Evolutionary conservation across 805 yeast genomes (phyloP), one percentile per base, ranked within the genome.

Genomic region (Sporopachydermia lactativora): DNA sequence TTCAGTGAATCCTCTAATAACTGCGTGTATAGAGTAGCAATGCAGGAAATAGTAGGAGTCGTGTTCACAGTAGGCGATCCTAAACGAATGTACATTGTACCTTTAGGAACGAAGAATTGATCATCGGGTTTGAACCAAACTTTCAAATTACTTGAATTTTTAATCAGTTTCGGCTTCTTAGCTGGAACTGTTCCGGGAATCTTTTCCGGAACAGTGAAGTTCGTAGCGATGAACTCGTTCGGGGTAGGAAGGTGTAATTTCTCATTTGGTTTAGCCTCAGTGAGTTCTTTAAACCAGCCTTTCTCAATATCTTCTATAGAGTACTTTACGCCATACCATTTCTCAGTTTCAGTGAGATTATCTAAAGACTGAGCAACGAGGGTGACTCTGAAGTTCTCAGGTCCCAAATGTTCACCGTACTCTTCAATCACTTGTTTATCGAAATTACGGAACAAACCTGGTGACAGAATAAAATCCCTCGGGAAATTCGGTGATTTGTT

Each of bases 61-160:
- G 71, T 60, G 39, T 70, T 70, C 0, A 81, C 65, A 8, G 70
- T 64, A 75, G 15, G 36, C 2, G 47, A 60, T 45, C 76, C 77
- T 47, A 89, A 66, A 35, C 71, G 65, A 41, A 84, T 55, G 34
- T 73, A 71, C 19, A 86, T 72, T 39, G 73, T 66, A 1, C 92
- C 92, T 60, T 88, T 82, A 39, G 97, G 98, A 14, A 83, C 81
- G 65, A 81, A 75, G 54, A 89, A 82, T 39, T 78, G 75, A 49
- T 89, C 95, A 61, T 89, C 95, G 50, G 80, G 80, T 56, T 89
- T 89, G 57, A 66, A 83, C 97, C 97, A 89, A 31, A 83, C 61
- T 49, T 76, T 77, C 34, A 67, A 58, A 38, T 65, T 65, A 11
- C 68, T 59, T 37, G 68, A 65, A 37, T 70, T 65, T 43, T 69